Evolutionary conservation across 2,329 filamentous ascomycete species (phyloP).

Genomic region (Penicillium sp.): DNA sequence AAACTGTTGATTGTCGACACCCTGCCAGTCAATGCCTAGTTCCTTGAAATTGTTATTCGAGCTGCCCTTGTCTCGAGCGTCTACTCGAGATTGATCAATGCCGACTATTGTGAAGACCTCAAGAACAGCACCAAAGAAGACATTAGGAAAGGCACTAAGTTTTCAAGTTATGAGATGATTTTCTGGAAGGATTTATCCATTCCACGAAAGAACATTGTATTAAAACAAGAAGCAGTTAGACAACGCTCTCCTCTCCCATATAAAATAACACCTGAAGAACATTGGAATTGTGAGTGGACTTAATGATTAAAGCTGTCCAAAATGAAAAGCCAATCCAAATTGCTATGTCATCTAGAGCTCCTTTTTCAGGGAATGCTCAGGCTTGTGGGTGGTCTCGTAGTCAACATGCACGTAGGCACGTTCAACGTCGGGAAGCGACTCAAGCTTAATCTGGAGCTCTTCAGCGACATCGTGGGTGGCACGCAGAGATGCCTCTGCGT

Average conservation of each 20-base stretch:
- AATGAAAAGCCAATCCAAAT: not conserved
- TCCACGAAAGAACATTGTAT: not conserved
- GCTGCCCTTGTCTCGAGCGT: not conserved
- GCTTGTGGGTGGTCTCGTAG: slow-evolving; percentile 93
- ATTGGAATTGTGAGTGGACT: not conserved
- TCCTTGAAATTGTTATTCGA: not conserved
- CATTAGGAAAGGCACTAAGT: not conserved
- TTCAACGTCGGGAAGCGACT: slow-evolving; percentile 88
- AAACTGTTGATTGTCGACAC: not conserved
- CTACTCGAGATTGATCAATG: not conserved
- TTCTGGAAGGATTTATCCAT: not conserved
- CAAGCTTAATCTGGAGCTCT: slow-evolving; percentile 88
- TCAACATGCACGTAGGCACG: slow-evolving; percentile 95
- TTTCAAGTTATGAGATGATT: not conserved
- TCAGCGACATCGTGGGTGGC: slow-evolving; percentile 92
- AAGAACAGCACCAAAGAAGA: not conserved
- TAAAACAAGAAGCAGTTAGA: not conserved
- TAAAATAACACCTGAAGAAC: not conserved
- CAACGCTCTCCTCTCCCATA: not conserved
- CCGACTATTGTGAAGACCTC: not conserved
- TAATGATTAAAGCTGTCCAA: not conserved
- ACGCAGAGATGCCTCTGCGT: slow-evolving; percentile 66
- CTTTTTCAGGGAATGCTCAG: slow-evolving; percentile 73
- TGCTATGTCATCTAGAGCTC: slow-evolving; percentile 47
- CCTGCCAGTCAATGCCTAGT: not conserved